Conservation (phyloP, 768 basidiomycete species). For the Gautieria morchelliformis region DNA sequence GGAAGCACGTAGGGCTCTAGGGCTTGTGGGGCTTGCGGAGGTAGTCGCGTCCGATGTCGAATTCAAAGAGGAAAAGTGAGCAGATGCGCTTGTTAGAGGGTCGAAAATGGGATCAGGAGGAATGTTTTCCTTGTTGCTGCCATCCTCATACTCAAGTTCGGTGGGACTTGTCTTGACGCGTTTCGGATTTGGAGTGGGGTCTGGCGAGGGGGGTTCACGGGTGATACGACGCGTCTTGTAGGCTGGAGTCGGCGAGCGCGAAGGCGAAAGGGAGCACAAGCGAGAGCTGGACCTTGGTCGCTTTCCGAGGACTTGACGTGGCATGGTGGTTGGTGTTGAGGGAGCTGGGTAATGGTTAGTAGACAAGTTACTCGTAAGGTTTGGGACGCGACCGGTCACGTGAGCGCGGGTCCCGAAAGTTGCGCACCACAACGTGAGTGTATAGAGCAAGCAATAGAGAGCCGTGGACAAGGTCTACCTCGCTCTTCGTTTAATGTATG, state of each 20-base stretch:
- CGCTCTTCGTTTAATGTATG: too few relatives aligned
- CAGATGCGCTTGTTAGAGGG: background rate
- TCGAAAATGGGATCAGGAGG: slow-evolving; percentile 23
- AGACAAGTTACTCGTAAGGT: too few relatives aligned
- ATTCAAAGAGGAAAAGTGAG: background rate
- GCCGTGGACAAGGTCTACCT: too few relatives aligned
- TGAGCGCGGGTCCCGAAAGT: too few relatives aligned
- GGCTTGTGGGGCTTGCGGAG: background rate
- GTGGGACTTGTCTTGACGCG: slow-evolving; percentile 43
- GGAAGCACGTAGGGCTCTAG: background rate
- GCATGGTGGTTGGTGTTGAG: background rate
- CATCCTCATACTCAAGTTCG: slow-evolving; percentile 37
- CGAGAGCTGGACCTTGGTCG: background rate
- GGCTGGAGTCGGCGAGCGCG: background rate
- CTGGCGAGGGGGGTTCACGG: slow-evolving; percentile 37
- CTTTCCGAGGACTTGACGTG: slow-evolving; percentile 4
- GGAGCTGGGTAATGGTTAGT: background rate
- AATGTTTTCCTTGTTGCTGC: slow-evolving; percentile 66
- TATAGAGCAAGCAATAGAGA: too few relatives aligned
- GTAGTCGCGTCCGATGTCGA: background rate
- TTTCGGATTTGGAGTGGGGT: slow-evolving; percentile 56
- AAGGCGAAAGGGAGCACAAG: background rate
- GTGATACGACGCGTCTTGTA: background rate
- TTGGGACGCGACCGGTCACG: too few relatives aligned
- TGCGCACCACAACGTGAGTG: too few relatives aligned